These are phyloP conservation scores for Colletotrichum lindemuthianum DNA, from an alignment of 2,329 filamentous ascomycete species.

Conservation along the genomic window DNA sequence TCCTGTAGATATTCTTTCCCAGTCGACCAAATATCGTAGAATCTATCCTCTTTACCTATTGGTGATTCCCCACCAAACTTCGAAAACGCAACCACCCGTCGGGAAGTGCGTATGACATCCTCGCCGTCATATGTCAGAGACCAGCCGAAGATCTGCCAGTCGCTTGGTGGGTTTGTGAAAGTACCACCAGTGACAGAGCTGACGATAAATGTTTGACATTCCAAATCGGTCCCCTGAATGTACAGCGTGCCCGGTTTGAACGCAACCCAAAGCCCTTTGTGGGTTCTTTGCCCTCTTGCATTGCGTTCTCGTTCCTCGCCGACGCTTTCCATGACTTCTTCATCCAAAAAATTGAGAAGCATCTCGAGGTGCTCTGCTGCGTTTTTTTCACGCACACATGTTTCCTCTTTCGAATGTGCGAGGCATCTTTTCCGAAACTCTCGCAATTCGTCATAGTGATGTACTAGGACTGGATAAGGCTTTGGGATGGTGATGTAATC, in stretches of 20 bases:
- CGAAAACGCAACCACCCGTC: too few species aligned
- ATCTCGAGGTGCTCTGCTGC: slow-evolving; percentile 31
- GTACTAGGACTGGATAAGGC: slow-evolving; percentile 27
- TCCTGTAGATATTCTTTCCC: neutral
- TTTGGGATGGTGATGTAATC: slow-evolving; percentile 15
- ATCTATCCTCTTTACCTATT: too few species aligned
- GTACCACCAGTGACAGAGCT: slow-evolving; percentile 1
- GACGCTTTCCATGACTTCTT: slow-evolving; percentile 38
- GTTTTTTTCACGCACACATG: slow-evolving; percentile 36
- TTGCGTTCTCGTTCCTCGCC: slow-evolving; percentile 37
- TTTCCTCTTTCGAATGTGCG: neutral
- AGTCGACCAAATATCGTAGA: neutral
- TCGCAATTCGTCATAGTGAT: slow-evolving; percentile 2
- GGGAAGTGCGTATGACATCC: too few species aligned
- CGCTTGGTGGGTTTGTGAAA: neutral
- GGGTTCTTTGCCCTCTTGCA: slow-evolving; percentile 35
- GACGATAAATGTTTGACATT: neutral
- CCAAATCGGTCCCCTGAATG: neutral
- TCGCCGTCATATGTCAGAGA: too few species aligned
- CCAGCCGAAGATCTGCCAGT: too few species aligned
- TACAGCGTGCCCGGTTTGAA: slow-evolving; percentile 32
- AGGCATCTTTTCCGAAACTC: neutral
- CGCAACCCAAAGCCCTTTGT: slow-evolving; percentile 36
- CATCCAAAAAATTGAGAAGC: slow-evolving; percentile 39
- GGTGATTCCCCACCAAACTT: too few species aligned